Evolutionary conservation across 2,329 filamentous ascomycete species (phyloP), one percentile per base, ranked within the genome.

Genomic region (Metarhizium humberi): DNA sequence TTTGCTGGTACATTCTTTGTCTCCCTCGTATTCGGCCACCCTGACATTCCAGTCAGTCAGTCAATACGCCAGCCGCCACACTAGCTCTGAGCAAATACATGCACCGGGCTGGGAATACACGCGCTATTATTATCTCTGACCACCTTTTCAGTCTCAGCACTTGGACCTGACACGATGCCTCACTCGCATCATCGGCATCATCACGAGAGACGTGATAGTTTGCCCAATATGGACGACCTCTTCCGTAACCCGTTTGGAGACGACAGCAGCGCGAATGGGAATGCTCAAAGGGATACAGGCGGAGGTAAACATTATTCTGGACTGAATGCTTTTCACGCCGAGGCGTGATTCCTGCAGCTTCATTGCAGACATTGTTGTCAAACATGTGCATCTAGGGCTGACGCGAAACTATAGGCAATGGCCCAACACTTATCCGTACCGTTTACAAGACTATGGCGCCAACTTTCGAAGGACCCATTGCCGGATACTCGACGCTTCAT

Each of bases 391-490:
- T 16, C 13, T 4, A 11, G 54, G 16, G 29, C 55, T 59, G 42
- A 58, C 52, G 3, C 14, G 8, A 42, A 38, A 13, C 4, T 51
- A 11, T 36, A 58, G 53, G 40, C 45, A 55, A 52, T 30, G 38
- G 50, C 52, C 32, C 47, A 60, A 71, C 68, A 18, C 63, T 73
- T 46, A 61, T 69, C 38, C 63, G 62, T 14, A 74, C 72, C 18
- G 67, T 77, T 20, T 76, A 72, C 61, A 69, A 70, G 51, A 78
- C 75, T 42, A 57, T 75, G 64, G 60, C 64, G 6, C 63, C 70
- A 13, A 73, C 68, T 4, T 77, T 77, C 42, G 65, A 68, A 40
- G 75, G 73, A n/a, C 63, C 66, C 6, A 66, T 77, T 55, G 75
- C 62, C 32, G 72, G 75, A 30, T 77, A 72, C 55, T 68, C 68